These are phyloP conservation scores for Candida neerlandica DNA, from an alignment of 1,139 yeast species.

Conservation along the genomic window DNA sequence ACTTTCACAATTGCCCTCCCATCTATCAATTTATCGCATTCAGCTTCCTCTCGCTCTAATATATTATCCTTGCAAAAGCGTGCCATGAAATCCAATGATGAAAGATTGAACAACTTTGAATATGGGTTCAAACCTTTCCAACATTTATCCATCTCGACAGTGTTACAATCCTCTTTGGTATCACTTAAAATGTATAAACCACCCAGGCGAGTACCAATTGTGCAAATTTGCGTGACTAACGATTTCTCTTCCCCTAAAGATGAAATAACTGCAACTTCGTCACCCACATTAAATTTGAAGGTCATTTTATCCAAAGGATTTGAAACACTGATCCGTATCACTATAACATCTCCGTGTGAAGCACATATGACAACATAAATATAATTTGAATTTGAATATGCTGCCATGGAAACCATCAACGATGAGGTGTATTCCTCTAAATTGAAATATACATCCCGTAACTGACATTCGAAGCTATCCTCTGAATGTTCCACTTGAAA, in stretches of 20 bases:
- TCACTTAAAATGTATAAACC: slow-evolving; percentile 26
- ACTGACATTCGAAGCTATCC: not conserved
- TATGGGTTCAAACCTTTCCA: slow-evolving; percentile 10
- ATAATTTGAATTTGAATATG: not conserved
- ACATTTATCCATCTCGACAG: slow-evolving; percentile 21
- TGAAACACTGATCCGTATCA: slow-evolving; percentile 6
- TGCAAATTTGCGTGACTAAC: slow-evolving; percentile 16
- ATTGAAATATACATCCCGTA: not conserved
- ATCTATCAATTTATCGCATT: slow-evolving; percentile 18
- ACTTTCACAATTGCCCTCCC: slow-evolving; percentile 16
- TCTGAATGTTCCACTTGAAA: not conserved
- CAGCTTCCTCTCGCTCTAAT: slow-evolving; percentile 10
- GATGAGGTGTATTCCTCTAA: not conserved
- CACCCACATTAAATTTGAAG: slow-evolving; percentile 30
- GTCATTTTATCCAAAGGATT: slow-evolving; percentile 4
- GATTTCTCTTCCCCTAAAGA: slow-evolving; percentile 5
- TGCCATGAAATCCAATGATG: not conserved
- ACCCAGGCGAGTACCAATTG: slow-evolving; percentile 42
- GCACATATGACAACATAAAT: slow-evolving; percentile 27
- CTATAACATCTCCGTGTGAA: slow-evolving; percentile 33
- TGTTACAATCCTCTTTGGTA: slow-evolving; percentile 9
- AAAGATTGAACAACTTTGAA: not conserved
- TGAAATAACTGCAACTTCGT: slow-evolving; percentile 32
- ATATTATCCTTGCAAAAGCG: slow-evolving; percentile 9
- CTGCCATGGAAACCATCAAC: not conserved